Evolutionary conservation across 2,329 filamentous ascomycete species (phyloP).

Genomic region (Fusarium longipes): DNA sequence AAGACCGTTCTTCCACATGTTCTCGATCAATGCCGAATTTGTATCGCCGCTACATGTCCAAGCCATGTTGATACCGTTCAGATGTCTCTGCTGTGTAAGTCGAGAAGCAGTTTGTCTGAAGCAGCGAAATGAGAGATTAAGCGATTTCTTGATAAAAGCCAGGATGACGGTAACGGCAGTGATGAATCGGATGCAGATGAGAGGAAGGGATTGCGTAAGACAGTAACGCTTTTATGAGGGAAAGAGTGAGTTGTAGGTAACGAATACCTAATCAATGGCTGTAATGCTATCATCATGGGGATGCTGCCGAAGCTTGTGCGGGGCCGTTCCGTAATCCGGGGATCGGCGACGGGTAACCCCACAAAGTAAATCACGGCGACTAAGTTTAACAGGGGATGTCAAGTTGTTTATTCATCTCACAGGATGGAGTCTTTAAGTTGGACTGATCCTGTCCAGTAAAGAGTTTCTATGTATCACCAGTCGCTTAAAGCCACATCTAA

Average conservation of each 20-base stretch:
- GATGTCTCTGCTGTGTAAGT: slow-evolving; percentile 14
- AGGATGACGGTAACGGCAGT: slow-evolving; percentile 1
- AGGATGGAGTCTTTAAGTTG: background rate
- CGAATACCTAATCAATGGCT: background rate
- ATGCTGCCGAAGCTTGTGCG: slow-evolving; percentile 38
- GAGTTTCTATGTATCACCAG: background rate
- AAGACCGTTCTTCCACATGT: slow-evolving; percentile 76
- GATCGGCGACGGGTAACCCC: slow-evolving; percentile 40
- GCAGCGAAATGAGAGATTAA: background rate
- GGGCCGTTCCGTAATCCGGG: slow-evolving; percentile 40
- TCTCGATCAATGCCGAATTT: slow-evolving; percentile 81
- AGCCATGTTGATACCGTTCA: slow-evolving; percentile 71
- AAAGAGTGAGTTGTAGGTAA: background rate
- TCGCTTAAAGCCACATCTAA: background rate
- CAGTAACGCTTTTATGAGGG: background rate
- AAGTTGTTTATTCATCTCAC: background rate
- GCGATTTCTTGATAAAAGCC: slow-evolving; percentile 20
- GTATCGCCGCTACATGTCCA: slow-evolving; percentile 84
- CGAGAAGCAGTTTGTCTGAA: background rate
- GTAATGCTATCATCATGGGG: slow-evolving; percentile 36
- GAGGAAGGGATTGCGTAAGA: no score
- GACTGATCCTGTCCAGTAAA: background rate
- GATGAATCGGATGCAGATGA: no score
- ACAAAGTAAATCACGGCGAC: slow-evolving; percentile 19
- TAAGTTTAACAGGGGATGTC: slow-evolving; percentile 1